These are phyloP conservation scores for Kazachstania taianensis DNA, from an alignment of 805 yeast genomes.

Conservation along the genomic window DNA sequence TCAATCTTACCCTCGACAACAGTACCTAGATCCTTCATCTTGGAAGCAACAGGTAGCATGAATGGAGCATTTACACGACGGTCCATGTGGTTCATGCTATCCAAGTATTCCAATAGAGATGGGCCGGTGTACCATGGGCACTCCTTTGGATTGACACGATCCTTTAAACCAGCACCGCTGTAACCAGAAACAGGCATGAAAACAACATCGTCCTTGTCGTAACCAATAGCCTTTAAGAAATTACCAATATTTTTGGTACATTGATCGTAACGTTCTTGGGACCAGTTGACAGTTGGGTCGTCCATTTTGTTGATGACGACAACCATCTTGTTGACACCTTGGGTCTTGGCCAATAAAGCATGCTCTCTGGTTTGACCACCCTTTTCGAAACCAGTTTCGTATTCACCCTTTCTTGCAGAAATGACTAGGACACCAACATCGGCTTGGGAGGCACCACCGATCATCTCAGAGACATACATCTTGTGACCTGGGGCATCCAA, in stretches of 20 bases:
- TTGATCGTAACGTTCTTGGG: conserved; percentile 91
- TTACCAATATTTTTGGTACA: conserved; percentile 73
- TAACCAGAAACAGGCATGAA: conserved; percentile 98
- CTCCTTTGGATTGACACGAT: conserved; percentile 54
- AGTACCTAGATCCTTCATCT: conserved; percentile 95
- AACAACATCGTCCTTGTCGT: conserved; percentile 73
- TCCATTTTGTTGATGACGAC: conserved; percentile 98
- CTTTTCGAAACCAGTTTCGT: conserved; percentile 97
- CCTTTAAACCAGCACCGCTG: conserved; percentile 95
- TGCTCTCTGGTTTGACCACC: conserved; percentile 99
- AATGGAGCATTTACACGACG: conserved; percentile 91
- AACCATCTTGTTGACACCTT: conserved; percentile 89
- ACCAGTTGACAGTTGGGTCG: conserved; percentile 94
- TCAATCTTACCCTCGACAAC: conserved; percentile 97
- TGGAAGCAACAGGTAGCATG: conserved; percentile 91
- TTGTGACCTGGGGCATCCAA: conserved; percentile 99
- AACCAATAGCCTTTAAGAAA: conserved; percentile 84
- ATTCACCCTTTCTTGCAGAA: conserved; percentile 98
- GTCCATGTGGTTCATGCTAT: conserved; percentile 65
- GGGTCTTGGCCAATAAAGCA: conserved; percentile 93
- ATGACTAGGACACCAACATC: conserved; percentile 96
- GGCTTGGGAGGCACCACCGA: conserved; percentile 99
- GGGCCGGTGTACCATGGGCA: conserved; percentile 97
- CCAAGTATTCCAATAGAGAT: conserved; percentile 80
- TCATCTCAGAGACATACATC: conserved; percentile 97